Conservation (phyloP, 768 basidiomycete genomes). For the Sistotremastrum niveocremeum region DNA sequence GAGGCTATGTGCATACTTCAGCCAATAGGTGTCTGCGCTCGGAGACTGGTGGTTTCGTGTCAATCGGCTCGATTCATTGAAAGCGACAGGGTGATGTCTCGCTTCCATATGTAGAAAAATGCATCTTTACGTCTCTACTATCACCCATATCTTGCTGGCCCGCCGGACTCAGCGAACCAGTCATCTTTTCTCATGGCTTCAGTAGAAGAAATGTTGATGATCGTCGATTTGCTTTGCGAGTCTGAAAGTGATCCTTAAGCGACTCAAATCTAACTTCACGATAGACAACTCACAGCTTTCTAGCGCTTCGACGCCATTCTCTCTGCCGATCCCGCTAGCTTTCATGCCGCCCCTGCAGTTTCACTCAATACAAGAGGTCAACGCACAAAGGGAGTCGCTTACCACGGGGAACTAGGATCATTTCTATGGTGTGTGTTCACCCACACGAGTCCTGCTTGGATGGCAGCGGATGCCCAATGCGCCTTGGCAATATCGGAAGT, state of each 20-base stretch:
- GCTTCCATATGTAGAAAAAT: too few relatives aligned
- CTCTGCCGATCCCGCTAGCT: constrained; percentile 75
- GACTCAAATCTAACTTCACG: neutral
- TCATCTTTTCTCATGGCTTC: constrained; percentile 50
- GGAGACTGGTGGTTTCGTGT: too few relatives aligned
- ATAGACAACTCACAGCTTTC: constrained; percentile 47
- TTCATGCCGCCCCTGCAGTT: constrained; percentile 75
- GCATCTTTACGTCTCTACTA: too few relatives aligned
- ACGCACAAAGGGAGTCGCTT: constrained; percentile 11
- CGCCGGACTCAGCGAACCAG: constrained; percentile 25
- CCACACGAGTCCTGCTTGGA: constrained; percentile 75
- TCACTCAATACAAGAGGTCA: neutral
- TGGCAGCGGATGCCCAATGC: constrained; percentile 54
- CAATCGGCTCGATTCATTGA: too few relatives aligned
- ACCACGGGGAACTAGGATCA: constrained; percentile 85
- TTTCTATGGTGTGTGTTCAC: constrained; percentile 84
- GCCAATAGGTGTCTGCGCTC: too few relatives aligned
- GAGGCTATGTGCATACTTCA: too few relatives aligned
- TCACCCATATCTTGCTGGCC: too few relatives aligned
- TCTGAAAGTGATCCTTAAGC: constrained; percentile 28
- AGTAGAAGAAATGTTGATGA: constrained; percentile 55
- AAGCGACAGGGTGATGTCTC: too few relatives aligned
- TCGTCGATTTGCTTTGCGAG: constrained; percentile 72
- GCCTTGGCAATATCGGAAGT: constrained; percentile 61
- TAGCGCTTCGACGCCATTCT: constrained; percentile 74